Percentiles rank a stretch among this genome's conserved stretches.
phyloP scores from a whole-genome alignment of 768 basidiomycete species.

The Lentinula sp. region DNA sequence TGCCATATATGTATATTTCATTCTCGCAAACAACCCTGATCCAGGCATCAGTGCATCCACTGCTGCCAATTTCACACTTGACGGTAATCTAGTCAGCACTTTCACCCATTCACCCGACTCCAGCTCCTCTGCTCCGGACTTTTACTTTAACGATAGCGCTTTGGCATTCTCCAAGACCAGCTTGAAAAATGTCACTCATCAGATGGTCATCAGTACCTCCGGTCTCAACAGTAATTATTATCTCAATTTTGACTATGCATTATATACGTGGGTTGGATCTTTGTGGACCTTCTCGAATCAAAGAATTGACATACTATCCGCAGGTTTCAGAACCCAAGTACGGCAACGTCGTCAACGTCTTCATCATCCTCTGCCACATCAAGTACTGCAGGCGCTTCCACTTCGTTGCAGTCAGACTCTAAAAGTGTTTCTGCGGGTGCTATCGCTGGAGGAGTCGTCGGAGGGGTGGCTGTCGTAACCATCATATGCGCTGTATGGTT shows the following conservation, averaged over 20 bases:
- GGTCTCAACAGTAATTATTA: conserved; percentile 22
- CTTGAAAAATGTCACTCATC: conserved; percentile 22
- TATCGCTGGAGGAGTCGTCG: conserved; percentile 7
- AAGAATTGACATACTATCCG: not conserved
- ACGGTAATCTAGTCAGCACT: conserved; percentile 14
- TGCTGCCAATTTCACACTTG: conserved; percentile 26
- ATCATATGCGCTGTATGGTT: not conserved
- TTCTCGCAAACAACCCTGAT: conserved; percentile 29
- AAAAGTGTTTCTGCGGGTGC: not conserved
- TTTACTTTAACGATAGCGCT: conserved; percentile 21
- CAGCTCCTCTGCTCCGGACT: conserved; percentile 6
- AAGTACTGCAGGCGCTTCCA: not conserved
- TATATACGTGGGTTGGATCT: conserved; percentile 28
- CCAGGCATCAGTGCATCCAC: conserved; percentile 15
- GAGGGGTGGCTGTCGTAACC: not conserved
- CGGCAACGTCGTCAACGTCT: not conserved
- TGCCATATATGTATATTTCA: conserved; percentile 26
- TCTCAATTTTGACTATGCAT: conserved; percentile 34
- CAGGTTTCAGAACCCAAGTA: not conserved
- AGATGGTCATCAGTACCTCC: conserved; percentile 23
- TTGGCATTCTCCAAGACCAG: conserved; percentile 20
- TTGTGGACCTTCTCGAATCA: not conserved
- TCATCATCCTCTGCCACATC: not conserved
- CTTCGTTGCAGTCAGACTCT: not conserved
- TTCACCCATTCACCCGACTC: conserved; percentile 22